Percentiles rank a stretch among this genome's conserved stretches.
Conservation (phyloP, 2,329 filamentous ascomycete species). For the Waltergamsia citrina region DNA sequence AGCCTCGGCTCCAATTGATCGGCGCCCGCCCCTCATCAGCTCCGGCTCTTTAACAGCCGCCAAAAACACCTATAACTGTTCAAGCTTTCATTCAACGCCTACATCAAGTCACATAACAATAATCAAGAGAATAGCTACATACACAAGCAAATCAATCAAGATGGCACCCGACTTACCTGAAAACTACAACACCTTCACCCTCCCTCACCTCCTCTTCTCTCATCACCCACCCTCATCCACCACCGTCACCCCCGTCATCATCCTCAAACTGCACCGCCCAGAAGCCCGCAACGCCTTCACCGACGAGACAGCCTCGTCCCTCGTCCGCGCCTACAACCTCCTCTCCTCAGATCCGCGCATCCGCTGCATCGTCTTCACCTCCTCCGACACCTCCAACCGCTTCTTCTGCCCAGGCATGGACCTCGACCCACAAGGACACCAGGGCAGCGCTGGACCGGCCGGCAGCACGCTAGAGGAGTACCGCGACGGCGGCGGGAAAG, state of each 20-base stretch:
- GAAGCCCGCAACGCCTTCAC: constrained; percentile 62
- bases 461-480: constrained; percentile 19
- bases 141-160: constrained; percentile 4
- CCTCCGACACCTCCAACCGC: constrained; percentile 33
- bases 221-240: constrained; percentile 40
- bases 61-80: no score
- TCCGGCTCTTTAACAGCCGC: no score
- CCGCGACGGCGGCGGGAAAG: constrained; percentile 42
- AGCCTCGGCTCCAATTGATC: no score
- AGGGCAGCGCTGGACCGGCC: constrained; percentile 16
- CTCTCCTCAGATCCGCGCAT: constrained; percentile 45
- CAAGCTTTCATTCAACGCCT: no score
- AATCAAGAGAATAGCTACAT: no score
- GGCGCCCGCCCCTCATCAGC: no score
- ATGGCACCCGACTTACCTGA: constrained; percentile 16
- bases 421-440: no score
- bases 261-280: constrained; percentile 57
- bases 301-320: constrained; percentile 49
- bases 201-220: constrained; percentile 34
- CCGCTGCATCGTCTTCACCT: constrained; percentile 43
- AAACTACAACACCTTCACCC: constrained; percentile 29
- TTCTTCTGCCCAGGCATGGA: constrained; percentile 53
- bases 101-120: no score
- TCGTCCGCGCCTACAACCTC: constrained; percentile 42
- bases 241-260: constrained; percentile 49